These are phyloP conservation scores for Marasmius fiardii DNA, from an alignment of 1,284 basidiomycete genomes.

Conservation along the genomic window DNA sequence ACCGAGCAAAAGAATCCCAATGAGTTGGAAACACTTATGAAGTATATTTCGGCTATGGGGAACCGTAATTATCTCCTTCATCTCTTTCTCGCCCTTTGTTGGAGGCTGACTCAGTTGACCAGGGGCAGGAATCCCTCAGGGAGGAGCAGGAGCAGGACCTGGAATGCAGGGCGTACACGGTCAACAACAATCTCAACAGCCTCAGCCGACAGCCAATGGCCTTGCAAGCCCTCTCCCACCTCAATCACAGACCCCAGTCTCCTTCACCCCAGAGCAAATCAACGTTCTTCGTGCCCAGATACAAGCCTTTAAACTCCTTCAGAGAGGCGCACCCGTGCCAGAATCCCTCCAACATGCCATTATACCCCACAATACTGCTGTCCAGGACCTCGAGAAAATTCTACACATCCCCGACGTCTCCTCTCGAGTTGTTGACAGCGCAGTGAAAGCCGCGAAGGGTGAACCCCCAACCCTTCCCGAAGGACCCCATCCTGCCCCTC, in stretches of 20 bases:
- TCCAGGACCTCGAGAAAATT: slow-evolving; percentile 62
- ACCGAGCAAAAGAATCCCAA: slow-evolving; percentile 40
- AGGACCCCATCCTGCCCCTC: slow-evolving; percentile 15
- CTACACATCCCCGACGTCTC: slow-evolving; percentile 57
- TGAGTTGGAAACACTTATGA: slow-evolving; percentile 42
- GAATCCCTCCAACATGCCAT: slow-evolving; percentile 79
- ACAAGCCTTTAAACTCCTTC: slow-evolving; percentile 84
- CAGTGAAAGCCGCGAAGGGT: slow-evolving; percentile 74
- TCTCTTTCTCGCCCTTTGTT: slow-evolving; percentile 7
- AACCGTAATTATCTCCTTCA: slow-evolving; percentile 30
- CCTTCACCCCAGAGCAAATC: slow-evolving; percentile 84
- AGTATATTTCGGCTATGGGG: slow-evolving; percentile 36
- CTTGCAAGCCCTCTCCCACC: slow-evolving; percentile 38
- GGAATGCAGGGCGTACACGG: background rate
- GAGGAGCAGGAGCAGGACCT: slow-evolving; percentile 21
- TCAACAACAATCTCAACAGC: slow-evolving; percentile 8
- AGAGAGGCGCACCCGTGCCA: slow-evolving; percentile 79
- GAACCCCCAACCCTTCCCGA: slow-evolving; percentile 39
- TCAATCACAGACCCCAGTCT: slow-evolving; percentile 57
- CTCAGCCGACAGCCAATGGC: slow-evolving; percentile 36
- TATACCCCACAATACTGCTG: slow-evolving; percentile 54
- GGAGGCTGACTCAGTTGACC: slow-evolving; percentile 1
- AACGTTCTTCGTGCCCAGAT: slow-evolving; percentile 86
- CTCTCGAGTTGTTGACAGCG: slow-evolving; percentile 69
- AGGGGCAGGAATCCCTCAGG: background rate